Evolutionary conservation across 2,329 filamentous ascomycete genomes (phyloP), one percentile per base, ranked within the genome.

Genomic region (Pseudocercospora fuligena): DNA sequence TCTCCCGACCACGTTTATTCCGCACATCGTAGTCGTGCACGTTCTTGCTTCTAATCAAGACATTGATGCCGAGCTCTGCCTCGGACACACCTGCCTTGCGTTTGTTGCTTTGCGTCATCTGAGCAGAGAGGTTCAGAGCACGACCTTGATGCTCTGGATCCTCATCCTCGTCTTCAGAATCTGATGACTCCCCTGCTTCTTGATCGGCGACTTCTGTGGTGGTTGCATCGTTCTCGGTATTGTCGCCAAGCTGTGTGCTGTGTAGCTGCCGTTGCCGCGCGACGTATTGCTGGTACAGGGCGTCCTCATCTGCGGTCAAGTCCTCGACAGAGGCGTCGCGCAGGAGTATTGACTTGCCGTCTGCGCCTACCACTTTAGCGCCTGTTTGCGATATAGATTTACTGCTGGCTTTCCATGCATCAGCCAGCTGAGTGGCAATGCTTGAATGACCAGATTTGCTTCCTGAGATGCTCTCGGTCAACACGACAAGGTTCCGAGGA

Each of bases 21-120:
- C 93, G 87, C 1, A 97, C 91, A 75, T 97, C 93, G 73, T 92
- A 99, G 78, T 99, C 95, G 77, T 95, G 92, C n/a, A 96, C 89
- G 14, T 90, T 92, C 77, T 94, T 96, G 16, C 73, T 72, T 72
- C 95, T 92, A 47, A 98, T 85, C 9, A 99, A 84, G 57, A 99
- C 88, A 72, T 96, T 97, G 71, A 98, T 89, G 19, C 95, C 95
- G 2, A 98, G 84, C 73, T 98, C 95, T 70, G 94, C 92, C 72
- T 97, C 94, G 61, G 89, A 94, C 46, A 97, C 83, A 0, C 92
- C 92, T 25, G 94, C 87, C 78, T 97, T 97, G 77, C 93, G 94
- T 67, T 93, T 89, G 67, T 73, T 74, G 69, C 91, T 89, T 79
- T 97, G 93, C 8, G 91, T 92, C 73, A 97, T 85, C 0, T 92